Percentiles rank a stretch among this genome's conserved stretches.
Conservation (phyloP, 2,329 filamentous ascomycete species). For the Clarireedia sp. region DNA sequence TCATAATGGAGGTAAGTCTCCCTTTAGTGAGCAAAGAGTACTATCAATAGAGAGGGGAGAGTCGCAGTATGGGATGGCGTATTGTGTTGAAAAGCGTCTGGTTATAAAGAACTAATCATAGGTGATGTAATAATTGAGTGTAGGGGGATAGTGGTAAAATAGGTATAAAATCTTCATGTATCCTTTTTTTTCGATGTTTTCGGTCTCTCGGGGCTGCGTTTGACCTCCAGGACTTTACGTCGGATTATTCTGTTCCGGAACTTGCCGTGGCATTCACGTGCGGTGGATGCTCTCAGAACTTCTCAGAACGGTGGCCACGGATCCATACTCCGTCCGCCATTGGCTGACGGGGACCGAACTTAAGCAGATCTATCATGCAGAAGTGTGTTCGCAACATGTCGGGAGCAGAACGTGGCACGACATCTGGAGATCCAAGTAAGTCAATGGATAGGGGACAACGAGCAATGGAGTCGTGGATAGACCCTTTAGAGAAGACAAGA, state of each 20-base stretch:
- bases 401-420: constrained; percentile 8
- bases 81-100: background rate
- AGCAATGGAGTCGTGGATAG: too few relatives aligned
- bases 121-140: background rate
- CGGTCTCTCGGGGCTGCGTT: too few relatives aligned
- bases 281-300: too few relatives aligned
- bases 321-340: background rate
- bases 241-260: too few relatives aligned
- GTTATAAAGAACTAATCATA: background rate
- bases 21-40: background rate
- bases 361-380: background rate
- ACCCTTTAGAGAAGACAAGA: too few relatives aligned
- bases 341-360: background rate
- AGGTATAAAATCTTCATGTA: too few relatives aligned
- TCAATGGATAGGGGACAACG: background rate
- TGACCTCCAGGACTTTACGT: too few relatives aligned
- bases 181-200: too few relatives aligned
- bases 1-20: constrained; percentile 21
- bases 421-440: background rate
- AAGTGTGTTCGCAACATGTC: constrained; percentile 1
- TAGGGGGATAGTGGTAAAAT: too few relatives aligned
- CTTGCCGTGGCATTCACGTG: too few relatives aligned
- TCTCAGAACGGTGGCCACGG: background rate
- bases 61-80: background rate
- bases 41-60: background rate